phyloP scores from a whole-genome alignment of 2,329 filamentous ascomycete genomes.

The Nemania sp. region DNA sequence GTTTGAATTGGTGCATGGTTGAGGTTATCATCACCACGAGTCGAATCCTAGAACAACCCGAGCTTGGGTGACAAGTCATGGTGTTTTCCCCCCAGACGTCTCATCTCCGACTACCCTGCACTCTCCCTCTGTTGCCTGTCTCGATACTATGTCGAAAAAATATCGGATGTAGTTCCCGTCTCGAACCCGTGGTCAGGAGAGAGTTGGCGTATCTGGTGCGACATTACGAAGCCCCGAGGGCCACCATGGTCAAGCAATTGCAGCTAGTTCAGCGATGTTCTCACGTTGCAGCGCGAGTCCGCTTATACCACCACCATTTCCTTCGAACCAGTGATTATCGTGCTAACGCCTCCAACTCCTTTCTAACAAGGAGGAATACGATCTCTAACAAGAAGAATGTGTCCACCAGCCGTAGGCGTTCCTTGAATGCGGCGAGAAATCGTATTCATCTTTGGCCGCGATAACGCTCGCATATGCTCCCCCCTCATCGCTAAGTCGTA shows the following conservation, averaged over 20 bases:
- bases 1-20: slow-evolving; percentile 50
- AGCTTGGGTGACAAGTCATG: slow-evolving; percentile 46
- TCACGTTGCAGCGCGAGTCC: slow-evolving; percentile 47
- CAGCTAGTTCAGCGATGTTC: slow-evolving; percentile 21
- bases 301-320: slow-evolving; percentile 47
- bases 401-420: slow-evolving; percentile 42
- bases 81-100: slow-evolving; percentile 40
- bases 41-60: slow-evolving; percentile 34
- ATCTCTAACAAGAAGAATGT: slow-evolving; percentile 43
- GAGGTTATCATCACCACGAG: slow-evolving; percentile 50
- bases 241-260: not conserved
- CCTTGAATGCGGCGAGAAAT: slow-evolving; percentile 29
- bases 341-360: slow-evolving; percentile 30
- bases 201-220: slow-evolving; percentile 47
- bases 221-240: slow-evolving; percentile 35
- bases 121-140: slow-evolving; percentile 32
- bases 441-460: slow-evolving; percentile 19
- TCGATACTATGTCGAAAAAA: slow-evolving; percentile 43
- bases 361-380: slow-evolving; percentile 43
- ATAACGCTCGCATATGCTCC: slow-evolving; percentile 35
- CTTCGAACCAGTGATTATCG: slow-evolving; percentile 37
- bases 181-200: slow-evolving; percentile 44
- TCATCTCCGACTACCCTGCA: slow-evolving; percentile 47
- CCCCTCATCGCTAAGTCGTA: slow-evolving; percentile 39
- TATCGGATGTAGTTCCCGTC: slow-evolving; percentile 46